These are phyloP conservation scores for Boletus barrowsii DNA, from an alignment of 768 basidiomycete genomes.

Conservation along the genomic window DNA sequence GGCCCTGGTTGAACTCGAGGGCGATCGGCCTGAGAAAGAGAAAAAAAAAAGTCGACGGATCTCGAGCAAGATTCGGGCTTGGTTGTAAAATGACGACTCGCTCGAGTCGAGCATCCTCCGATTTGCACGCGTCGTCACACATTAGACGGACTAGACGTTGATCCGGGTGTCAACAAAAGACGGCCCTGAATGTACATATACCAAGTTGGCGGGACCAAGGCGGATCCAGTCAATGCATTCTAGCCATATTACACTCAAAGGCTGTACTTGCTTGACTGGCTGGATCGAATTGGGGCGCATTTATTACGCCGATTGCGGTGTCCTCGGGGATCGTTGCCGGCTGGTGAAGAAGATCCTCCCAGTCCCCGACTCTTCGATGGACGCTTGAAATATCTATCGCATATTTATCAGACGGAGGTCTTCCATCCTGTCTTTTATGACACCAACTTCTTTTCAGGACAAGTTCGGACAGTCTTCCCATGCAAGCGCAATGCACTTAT, in stretches of 20 bases:
- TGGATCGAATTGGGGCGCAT: conserved; percentile 3
- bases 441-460: conserved; percentile 10
- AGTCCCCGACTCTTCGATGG: conserved; percentile 13
- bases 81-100: background rate
- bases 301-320: conserved; percentile 9
- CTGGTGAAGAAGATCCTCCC: conserved; percentile 19
- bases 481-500: background rate
- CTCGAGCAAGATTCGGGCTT: background rate
- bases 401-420: conserved; percentile 15
- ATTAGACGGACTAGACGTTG: background rate
- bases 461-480: background rate
- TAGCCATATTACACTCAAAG: background rate
- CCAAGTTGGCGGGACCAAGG: background rate
- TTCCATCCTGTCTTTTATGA: conserved; percentile 15
- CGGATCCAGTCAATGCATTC: conserved; percentile 8
- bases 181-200: conserved; percentile 12
- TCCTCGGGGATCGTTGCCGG: conserved; percentile 17
- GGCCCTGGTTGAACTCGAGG: background rate
- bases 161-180: conserved; percentile 10
- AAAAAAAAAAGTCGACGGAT: no score
- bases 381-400: conserved; percentile 11
- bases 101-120: background rate
- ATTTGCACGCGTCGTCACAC: conserved; percentile 1
- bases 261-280: background rate
- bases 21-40: background rate